A percentile compares a stretch with the other conserved stretches of the same genome.
Conservation (phyloP, 1,284 basidiomycete genomes). For the Cutaneotrichosporon sp. region DNA sequence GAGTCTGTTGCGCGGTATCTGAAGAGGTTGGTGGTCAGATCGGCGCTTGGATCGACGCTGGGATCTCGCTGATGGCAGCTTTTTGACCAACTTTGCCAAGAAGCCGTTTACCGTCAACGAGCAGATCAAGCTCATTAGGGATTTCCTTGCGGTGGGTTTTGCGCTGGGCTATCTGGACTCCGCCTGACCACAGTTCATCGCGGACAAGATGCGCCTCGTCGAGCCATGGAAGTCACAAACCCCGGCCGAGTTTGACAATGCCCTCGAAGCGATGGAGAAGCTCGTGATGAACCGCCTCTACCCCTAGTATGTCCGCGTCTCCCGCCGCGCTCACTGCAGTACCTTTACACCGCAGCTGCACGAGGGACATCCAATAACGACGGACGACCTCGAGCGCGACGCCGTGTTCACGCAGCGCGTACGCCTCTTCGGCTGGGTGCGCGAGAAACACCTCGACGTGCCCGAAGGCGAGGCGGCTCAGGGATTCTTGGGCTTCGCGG, state of each 20-base stretch:
- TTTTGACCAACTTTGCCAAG: conserved; percentile 85
- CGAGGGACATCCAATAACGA: conserved; percentile 67
- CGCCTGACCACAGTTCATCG: conserved; percentile 64
- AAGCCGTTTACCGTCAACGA: conserved; percentile 81
- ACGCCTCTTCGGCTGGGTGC: conserved; percentile 82
- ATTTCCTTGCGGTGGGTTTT: conserved; percentile 71
- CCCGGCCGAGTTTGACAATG: conserved; percentile 88
- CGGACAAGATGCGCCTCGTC: conserved; percentile 73
- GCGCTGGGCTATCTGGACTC: background rate
- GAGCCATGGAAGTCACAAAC: conserved; percentile 72
- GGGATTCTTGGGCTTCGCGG: conserved; percentile 89
- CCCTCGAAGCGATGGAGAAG: conserved; percentile 98
- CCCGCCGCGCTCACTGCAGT: conserved; percentile 50
- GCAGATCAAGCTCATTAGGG: conserved; percentile 88
- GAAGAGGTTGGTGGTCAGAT: conserved; percentile 78
- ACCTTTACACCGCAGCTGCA: conserved; percentile 81
- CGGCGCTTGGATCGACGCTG: background rate
- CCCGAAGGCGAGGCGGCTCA: conserved; percentile 51
- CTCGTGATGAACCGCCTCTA: conserved; percentile 98
- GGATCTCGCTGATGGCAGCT: conserved; percentile 53
- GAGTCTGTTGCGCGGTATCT: conserved; percentile 87
- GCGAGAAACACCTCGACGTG: conserved; percentile 83
- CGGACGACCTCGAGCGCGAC: conserved; percentile 93
- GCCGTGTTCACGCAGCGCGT: conserved; percentile 87
- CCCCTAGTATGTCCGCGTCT: conserved; percentile 62